Conservation (phyloP, 106 monocot species). For the Dendrobium catenatum region DNA sequence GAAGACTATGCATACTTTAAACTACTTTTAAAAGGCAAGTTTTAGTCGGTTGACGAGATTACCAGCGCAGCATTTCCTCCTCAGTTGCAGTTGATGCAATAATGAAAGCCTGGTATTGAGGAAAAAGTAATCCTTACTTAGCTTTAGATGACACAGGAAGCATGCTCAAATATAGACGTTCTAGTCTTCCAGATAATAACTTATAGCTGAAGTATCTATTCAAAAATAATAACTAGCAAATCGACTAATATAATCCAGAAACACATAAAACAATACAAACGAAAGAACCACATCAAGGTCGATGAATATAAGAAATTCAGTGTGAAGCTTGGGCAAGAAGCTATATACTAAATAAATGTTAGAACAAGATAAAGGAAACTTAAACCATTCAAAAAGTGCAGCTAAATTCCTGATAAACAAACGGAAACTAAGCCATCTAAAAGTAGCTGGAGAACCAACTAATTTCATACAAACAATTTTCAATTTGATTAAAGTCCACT, state of each 20-base stretch:
- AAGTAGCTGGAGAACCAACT: not conserved
- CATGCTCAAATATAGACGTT: not conserved
- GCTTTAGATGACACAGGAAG: not conserved
- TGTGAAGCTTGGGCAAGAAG: not conserved
- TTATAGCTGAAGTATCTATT: not conserved
- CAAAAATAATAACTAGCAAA: not conserved
- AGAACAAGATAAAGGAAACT: not conserved
- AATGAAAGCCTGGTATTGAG: conserved; percentile 71
- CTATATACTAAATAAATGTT: not conserved
- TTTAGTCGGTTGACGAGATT: conserved; percentile 12
- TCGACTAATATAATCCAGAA: not conserved
- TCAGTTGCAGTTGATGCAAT: conserved; percentile 96
- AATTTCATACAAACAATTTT: no score
- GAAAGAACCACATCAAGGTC: not conserved
- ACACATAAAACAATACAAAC: not conserved
- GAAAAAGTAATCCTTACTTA: not conserved
- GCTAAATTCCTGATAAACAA: not conserved
- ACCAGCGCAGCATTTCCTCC: conserved; percentile 97
- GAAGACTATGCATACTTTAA: not conserved
- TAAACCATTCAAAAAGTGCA: not conserved
- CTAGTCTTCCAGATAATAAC: not conserved
- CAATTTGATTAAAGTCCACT: no score
- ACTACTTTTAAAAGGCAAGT: not conserved
- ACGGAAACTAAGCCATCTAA: not conserved
- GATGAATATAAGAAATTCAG: not conserved